A percentile compares a stretch with the other conserved stretches of the same genome.
These are phyloP conservation scores for Metschnikowia lochheadii DNA, from an alignment of 805 yeast species.

Conservation along the genomic window DNA sequence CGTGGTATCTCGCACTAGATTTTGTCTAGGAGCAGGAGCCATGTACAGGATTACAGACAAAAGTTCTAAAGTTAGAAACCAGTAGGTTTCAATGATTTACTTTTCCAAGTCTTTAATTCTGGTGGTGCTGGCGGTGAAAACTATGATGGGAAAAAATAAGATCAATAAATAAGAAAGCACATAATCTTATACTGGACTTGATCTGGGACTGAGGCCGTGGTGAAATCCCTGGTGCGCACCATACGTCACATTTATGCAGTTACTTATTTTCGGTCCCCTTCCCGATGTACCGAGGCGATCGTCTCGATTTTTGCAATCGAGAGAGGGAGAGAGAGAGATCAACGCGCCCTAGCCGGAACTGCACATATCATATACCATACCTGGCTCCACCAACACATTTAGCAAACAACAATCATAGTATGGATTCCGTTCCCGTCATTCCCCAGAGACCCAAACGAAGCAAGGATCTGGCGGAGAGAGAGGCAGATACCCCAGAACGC, in stretches of 20 bases:
- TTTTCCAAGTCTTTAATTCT: no score
- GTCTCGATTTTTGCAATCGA: neutral
- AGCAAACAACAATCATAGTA: neutral
- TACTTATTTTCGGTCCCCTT: neutral
- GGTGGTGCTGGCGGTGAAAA: no score
- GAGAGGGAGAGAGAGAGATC: neutral
- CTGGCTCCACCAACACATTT: neutral
- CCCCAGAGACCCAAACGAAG: slow-evolving; percentile 3
- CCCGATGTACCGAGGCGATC: neutral
- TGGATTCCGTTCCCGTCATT: neutral
- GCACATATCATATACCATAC: neutral
- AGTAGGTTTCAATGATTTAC: no score
- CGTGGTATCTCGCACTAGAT: neutral
- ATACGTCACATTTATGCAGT: no score
- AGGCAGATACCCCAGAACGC: no score
- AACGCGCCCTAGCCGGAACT: neutral
- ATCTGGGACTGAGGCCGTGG: no score
- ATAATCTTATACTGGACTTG: no score
- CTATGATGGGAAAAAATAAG: no score
- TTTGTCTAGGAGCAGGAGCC: neutral
- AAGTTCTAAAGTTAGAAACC: neutral
- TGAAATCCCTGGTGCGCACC: no score
- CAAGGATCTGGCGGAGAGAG: neutral
- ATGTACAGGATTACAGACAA: neutral
- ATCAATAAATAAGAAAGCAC: no score